Evolutionary conservation across 768 basidiomycete species (phyloP).

Genomic region (Piloderma croceum): DNA sequence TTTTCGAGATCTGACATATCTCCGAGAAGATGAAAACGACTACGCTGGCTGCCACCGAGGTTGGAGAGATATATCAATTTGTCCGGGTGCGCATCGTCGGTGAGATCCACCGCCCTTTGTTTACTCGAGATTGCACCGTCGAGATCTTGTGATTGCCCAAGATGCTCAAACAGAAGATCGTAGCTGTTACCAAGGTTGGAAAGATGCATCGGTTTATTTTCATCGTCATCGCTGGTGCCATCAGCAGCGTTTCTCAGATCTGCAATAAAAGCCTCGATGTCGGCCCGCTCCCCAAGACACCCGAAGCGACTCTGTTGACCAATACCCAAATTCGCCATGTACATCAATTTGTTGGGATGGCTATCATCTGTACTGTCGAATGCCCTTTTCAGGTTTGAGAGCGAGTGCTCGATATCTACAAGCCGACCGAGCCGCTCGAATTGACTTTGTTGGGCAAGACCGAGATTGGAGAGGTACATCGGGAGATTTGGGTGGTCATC

Average conservation of each 20-base stretch:
- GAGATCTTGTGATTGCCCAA: constrained; percentile 7
- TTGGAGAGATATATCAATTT: constrained; percentile 5
- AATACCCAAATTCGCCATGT: background rate
- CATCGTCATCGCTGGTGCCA: constrained; percentile 4
- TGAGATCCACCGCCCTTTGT: constrained; percentile 5
- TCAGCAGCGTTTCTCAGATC: too few species aligned
- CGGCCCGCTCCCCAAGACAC: background rate
- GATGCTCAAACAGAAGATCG: constrained; percentile 8
- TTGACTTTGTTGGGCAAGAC: constrained; percentile 2
- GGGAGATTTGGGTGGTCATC: constrained; percentile 9
- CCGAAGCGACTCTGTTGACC: background rate
- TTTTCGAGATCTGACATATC: constrained; percentile 9
- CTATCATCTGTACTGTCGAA: background rate
- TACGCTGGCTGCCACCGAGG: constrained; percentile 4
- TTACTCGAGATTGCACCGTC: constrained; percentile 2
- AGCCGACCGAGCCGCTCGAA: constrained; percentile 8
- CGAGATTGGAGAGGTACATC: constrained; percentile 5
- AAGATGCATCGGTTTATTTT: background rate
- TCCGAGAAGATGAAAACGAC: constrained; percentile 9
- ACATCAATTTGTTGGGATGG: background rate
- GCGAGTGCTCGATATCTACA: constrained; percentile 7
- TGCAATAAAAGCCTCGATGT: background rate
- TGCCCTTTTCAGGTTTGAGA: background rate
- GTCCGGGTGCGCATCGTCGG: constrained; percentile 6
- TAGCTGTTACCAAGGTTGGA: constrained; percentile 2